Evolutionary conservation across 176 grass and related monocot species (phyloP).

Genomic region (Luzula sylvatica): DNA sequence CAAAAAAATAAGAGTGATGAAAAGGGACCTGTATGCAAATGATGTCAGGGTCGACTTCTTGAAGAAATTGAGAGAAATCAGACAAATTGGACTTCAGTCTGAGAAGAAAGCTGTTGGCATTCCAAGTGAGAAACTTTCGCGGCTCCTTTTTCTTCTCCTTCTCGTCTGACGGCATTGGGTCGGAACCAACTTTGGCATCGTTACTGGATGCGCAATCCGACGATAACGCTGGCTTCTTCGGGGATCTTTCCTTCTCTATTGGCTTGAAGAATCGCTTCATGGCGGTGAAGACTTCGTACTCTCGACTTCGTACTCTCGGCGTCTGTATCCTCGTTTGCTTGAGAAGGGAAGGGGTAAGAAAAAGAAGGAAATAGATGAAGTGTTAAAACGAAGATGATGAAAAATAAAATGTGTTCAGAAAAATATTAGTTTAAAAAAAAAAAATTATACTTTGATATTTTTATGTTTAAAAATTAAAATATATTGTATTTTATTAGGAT

Average conservation of each 20-base stretch:
- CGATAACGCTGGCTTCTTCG: slow-evolving; percentile 44
- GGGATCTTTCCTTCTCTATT: slow-evolving; percentile 60
- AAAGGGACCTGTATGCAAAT: slow-evolving; percentile 73
- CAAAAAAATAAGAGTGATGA: background rate
- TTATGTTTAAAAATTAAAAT: too few relatives aligned
- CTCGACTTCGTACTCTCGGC: background rate
- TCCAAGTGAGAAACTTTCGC: slow-evolving; percentile 73
- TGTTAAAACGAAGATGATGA: too few relatives aligned
- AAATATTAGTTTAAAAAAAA: too few relatives aligned
- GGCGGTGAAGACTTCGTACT: too few relatives aligned
- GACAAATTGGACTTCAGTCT: slow-evolving; percentile 88
- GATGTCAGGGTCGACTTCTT: slow-evolving; percentile 57
- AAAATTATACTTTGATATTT: too few relatives aligned
- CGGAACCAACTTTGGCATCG: background rate
- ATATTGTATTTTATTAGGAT: too few relatives aligned
- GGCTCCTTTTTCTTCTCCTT: slow-evolving; percentile 31
- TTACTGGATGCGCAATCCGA: slow-evolving; percentile 3
- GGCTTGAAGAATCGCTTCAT: slow-evolving; percentile 99
- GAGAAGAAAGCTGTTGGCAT: slow-evolving; percentile 89
- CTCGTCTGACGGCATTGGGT: slow-evolving; percentile 5
- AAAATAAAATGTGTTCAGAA: too few relatives aligned
- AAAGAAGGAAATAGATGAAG: too few relatives aligned
- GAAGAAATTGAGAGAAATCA: slow-evolving; percentile 54
- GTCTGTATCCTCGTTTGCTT: background rate
- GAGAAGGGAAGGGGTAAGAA: too few relatives aligned